Base-by-base conservation (phyloP, 2,329 filamentous ascomycete species). In the Chalara sp. region DNA sequence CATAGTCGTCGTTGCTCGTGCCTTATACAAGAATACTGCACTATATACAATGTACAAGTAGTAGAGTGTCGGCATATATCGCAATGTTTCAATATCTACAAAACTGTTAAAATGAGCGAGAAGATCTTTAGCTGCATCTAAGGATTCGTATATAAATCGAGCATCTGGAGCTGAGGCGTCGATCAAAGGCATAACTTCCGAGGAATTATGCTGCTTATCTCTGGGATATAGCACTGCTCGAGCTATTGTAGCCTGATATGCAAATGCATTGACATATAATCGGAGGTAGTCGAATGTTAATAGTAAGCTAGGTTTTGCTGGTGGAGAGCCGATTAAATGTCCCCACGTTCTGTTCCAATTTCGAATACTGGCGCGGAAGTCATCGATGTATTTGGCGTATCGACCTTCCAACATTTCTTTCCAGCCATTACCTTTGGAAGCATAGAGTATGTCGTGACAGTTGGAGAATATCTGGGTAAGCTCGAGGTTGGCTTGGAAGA, bases 381-480 rank as follows among this genome's bases (percentile, higher is more conserved):
- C 85, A 58, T 88, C 85, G 55, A 88, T 83, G 56, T 87, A 87
- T 61, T 87, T 83, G 54, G 87, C 84, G 61, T 87, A 87, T 57
- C 86, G 81, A 1, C 84, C 84, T 60, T 82, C 82, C 31, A 85
- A 71, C 68, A 87, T 86, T 54, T 84, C 78, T 51, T 87, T 80
- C 62, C 84, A 83, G 50, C 82, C 83, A 41, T 83, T 82, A 13
- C 81, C 80, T 47, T 83, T 83, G 6, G 84, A 86, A 0, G 84
- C 85, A 63, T 88, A 89, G 1, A 89, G 68, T 1, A 87, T 81
- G 60, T 88, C 84, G 51, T 88, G 84, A 0, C 87, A 83, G 58
- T 87, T 88, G 21, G 81, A 83, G 61, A 87, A 87, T 1, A 89
- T 72, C 57, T 87, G 80, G 0, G 84, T 88, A 29, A 88, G 70